These are phyloP conservation scores for Trichosanthes truncata DNA, from an alignment of 306 rosid species.

Conservation along the genomic window DNA sequence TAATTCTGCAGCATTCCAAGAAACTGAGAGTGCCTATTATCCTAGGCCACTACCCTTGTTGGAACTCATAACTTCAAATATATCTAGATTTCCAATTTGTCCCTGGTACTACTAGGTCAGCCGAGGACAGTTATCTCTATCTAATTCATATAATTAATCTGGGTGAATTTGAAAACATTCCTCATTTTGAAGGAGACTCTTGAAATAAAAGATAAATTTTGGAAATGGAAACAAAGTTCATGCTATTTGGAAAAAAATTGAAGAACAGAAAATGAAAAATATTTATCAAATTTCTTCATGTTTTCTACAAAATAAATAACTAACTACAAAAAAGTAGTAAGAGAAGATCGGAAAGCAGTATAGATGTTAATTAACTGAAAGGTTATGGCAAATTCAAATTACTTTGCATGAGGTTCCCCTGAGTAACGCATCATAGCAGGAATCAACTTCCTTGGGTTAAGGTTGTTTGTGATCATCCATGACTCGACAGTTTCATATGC, in stretches of 20 bases:
- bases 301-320: neutral
- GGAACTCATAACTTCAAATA: neutral
- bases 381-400: slow-evolving; percentile 15
- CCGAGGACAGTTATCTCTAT: neutral
- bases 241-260: neutral
- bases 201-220: neutral
- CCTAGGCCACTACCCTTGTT: neutral
- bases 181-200: neutral
- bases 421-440: slow-evolving; percentile 99
- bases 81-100: neutral
- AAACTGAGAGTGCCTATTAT: neutral
- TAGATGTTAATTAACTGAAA: neutral
- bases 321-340: neutral
- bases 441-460: slow-evolving; percentile 91
- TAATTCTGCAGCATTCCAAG: neutral
- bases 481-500: slow-evolving; percentile 98
- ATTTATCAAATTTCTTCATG: neutral
- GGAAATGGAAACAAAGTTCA: neutral
- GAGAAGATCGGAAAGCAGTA: neutral
- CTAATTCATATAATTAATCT: neutral
- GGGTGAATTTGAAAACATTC: neutral
- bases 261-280: neutral
- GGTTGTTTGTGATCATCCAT: slow-evolving; percentile 83
- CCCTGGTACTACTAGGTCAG: neutral
- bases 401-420: slow-evolving; percentile 98